Percentiles rank a stretch among this genome's conserved stretches.
Evolutionary conservation across 1,139 yeast species (phyloP).

Genomic region (Scheffersomyces quercinus): DNA sequence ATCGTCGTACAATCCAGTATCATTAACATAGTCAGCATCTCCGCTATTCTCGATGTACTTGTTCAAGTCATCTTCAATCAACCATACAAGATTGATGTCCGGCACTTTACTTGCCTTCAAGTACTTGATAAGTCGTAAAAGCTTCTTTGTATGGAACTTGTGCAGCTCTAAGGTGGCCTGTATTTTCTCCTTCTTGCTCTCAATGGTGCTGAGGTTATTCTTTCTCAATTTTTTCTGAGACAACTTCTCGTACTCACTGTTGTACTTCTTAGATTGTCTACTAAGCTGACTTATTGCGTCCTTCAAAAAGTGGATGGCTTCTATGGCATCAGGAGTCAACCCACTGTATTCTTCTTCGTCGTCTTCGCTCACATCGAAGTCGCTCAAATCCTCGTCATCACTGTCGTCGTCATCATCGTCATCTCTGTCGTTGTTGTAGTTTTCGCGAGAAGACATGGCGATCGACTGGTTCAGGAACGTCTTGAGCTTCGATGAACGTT

Average conservation of each 20-base stretch:
- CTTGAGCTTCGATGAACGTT: slow-evolving; percentile 46
- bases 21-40: slow-evolving; percentile 42
- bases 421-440: slow-evolving; percentile 21
- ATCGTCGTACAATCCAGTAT: slow-evolving; percentile 45
- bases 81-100: slow-evolving; percentile 35
- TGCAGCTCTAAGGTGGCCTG: slow-evolving; percentile 35
- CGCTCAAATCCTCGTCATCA: slow-evolving; percentile 9
- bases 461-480: slow-evolving; percentile 50
- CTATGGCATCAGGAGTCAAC: slow-evolving; percentile 37
- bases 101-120: slow-evolving; percentile 32
- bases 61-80: slow-evolving; percentile 43
- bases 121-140: slow-evolving; percentile 32
- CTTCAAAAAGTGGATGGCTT: slow-evolving; percentile 20
- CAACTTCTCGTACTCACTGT: slow-evolving; percentile 36
- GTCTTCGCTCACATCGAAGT: slow-evolving; percentile 14
- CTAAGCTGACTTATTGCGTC: slow-evolving; percentile 14
- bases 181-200: slow-evolving; percentile 46
- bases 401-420: slow-evolving; percentile 17
- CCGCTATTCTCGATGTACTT: slow-evolving; percentile 41
- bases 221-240: slow-evolving; percentile 43
- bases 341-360: slow-evolving; percentile 18
- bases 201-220: slow-evolving; percentile 38
- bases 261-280: slow-evolving; percentile 38
- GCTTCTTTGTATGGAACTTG: slow-evolving; percentile 41
- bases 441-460: slow-evolving; percentile 45